A percentile compares a stretch with the other conserved stretches of the same genome.
These are phyloP conservation scores for Talaromyces borbonicus DNA, from an alignment of 495 filamentous ascomycete genomes.

Conservation along the genomic window DNA sequence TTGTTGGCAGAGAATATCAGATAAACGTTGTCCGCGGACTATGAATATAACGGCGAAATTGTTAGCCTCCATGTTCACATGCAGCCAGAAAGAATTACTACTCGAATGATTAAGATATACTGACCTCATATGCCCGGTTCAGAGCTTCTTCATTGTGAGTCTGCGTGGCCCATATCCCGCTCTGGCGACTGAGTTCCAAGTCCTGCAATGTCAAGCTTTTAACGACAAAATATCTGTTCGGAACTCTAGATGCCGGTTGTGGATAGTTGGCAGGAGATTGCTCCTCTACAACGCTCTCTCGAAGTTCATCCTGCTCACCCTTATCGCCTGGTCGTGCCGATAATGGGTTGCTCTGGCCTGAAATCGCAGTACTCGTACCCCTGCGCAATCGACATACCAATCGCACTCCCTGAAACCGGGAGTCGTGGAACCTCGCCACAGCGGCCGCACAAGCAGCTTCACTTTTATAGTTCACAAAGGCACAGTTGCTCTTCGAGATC, in stretches of 20 bases:
- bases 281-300: slow-evolving; percentile 10
- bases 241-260: slow-evolving; percentile 15
- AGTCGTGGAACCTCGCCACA: slow-evolving; percentile 81
- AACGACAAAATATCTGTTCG: slow-evolving; percentile 79
- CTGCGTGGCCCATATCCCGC: slow-evolving; percentile 89
- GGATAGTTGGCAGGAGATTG: slow-evolving; percentile 7
- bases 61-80: too few relatives aligned
- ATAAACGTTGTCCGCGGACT: slow-evolving; percentile 83
- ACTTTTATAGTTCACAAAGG: slow-evolving; percentile 91
- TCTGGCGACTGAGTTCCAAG: slow-evolving; percentile 79
- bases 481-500: slow-evolving; percentile 96
- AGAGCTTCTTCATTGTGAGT: slow-evolving; percentile 78
- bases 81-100: slow-evolving; percentile 1
- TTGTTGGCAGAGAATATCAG: slow-evolving; percentile 97
- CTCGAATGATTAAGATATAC: slow-evolving; percentile 12
- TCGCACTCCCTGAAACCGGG: slow-evolving; percentile 74
- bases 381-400: slow-evolving; percentile 87
- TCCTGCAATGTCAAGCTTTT: slow-evolving; percentile 96
- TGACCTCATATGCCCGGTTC: slow-evolving; percentile 78
- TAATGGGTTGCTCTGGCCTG: slow-evolving; percentile 32
- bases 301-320: slow-evolving; percentile 10
- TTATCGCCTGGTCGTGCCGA: slow-evolving; percentile 14
- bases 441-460: slow-evolving; percentile 69
- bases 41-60: slow-evolving; percentile 7
- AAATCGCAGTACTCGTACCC: slow-evolving; percentile 29